Conservation (phyloP, 306 rosid species). For the Inga laurina region DNA sequence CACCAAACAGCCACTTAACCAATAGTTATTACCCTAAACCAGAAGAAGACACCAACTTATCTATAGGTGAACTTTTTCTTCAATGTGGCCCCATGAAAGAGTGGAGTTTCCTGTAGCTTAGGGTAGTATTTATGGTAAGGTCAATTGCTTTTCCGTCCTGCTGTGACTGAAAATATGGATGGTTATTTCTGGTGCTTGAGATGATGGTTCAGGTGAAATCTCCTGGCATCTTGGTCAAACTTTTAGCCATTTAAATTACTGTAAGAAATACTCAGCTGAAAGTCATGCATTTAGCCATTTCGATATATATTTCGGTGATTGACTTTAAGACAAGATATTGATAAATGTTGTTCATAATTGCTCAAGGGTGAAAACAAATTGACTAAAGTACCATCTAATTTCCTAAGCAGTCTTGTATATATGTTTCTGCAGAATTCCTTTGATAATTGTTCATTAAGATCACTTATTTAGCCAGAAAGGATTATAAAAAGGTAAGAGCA, state of each 20-base stretch:
- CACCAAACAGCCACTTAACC: background rate
- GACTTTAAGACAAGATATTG: background rate
- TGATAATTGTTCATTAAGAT: background rate
- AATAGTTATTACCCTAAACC: background rate
- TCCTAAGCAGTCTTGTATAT: background rate
- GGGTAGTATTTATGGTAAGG: background rate
- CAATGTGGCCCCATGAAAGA: background rate
- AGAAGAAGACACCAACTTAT: background rate
- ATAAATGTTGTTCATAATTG: background rate
- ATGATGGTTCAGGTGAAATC: background rate
- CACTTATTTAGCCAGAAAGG: background rate
- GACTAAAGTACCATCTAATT: background rate
- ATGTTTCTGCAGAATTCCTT: background rate
- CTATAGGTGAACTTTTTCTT: background rate
- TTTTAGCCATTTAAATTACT: background rate
- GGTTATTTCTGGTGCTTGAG: too few species aligned
- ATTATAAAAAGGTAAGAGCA: background rate
- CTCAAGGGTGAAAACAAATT: background rate
- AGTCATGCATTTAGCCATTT: background rate
- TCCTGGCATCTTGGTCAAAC: background rate
- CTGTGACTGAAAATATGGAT: too few species aligned
- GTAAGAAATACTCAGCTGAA: background rate
- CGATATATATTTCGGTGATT: background rate
- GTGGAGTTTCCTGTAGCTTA: background rate
- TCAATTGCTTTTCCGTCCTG: background rate